Conservation (phyloP, 78 protist species). For the slime mould (Dictyostelium discoideum) region DNA sequence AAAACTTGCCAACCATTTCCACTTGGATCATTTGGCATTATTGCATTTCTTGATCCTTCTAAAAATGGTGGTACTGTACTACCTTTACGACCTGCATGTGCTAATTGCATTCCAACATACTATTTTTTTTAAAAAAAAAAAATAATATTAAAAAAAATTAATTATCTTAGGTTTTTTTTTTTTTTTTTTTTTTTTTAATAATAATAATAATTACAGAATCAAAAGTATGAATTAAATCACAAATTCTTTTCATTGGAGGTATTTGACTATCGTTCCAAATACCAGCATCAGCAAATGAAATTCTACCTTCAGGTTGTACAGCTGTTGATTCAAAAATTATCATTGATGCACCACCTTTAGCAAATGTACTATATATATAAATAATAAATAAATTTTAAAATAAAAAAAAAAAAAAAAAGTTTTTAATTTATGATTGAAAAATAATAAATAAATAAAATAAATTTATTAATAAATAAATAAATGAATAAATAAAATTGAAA, state of each 20-base stretch:
- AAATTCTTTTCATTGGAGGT: conserved; percentile 26
- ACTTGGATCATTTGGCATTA: neutral
- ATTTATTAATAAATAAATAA: too few species aligned
- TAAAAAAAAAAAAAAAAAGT: neutral
- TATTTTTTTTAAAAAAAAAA: neutral
- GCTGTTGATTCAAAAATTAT: conserved; percentile 38
- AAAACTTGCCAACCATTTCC: conserved; percentile 21
- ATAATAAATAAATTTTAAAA: too few species aligned
- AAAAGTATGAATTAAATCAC: conserved; percentile 27
- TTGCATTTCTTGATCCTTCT: neutral
- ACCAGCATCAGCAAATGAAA: conserved; percentile 34
- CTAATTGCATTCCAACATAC: conserved; percentile 8
- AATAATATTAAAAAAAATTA: too few species aligned
- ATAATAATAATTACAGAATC: neutral
- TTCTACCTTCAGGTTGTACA: conserved; percentile 31
- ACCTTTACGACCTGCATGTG: conserved; percentile 25
- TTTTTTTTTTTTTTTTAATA: too few species aligned
- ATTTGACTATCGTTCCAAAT: conserved; percentile 33
- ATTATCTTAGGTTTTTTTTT: too few species aligned
- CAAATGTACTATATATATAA: neutral
- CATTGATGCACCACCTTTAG: conserved; percentile 34
- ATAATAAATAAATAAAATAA: too few species aligned
- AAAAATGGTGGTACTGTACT: neutral
- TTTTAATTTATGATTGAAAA: neutral
- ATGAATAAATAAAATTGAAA: neutral